These are phyloP conservation scores for Lotmaria passim DNA, from an alignment of 208 protist genomes.

Conservation along the genomic window DNA sequence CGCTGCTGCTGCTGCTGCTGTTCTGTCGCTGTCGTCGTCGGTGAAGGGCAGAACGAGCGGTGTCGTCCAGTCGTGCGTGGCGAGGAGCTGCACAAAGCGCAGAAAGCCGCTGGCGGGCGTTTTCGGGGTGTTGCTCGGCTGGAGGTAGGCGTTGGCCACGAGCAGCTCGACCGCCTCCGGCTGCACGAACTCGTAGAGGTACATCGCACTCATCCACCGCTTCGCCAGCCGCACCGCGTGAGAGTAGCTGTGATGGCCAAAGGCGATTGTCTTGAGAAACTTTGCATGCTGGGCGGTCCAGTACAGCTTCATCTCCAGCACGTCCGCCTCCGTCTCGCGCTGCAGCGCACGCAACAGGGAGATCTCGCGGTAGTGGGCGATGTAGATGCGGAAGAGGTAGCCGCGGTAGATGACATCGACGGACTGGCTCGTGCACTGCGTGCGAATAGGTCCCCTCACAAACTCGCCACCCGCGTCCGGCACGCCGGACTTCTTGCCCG, in stretches of 20 bases:
- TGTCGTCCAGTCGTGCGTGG: slow-evolving; percentile 75
- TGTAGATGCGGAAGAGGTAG: slow-evolving; percentile 87
- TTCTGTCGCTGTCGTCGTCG: slow-evolving; percentile 45
- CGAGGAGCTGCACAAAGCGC: slow-evolving; percentile 79
- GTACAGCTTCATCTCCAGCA: slow-evolving; percentile 86
- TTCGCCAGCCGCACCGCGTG: slow-evolving; percentile 76
- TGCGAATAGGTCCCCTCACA: slow-evolving; percentile 38
- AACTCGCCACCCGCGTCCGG: neutral
- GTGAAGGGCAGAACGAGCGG: slow-evolving; percentile 80
- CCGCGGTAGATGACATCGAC: slow-evolving; percentile 84
- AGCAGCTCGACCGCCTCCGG: slow-evolving; percentile 87
- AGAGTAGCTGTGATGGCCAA: slow-evolving; percentile 78
- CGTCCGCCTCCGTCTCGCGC: slow-evolving; percentile 64
- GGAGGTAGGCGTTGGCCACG: slow-evolving; percentile 80
- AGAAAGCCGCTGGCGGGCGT: slow-evolving; percentile 78
- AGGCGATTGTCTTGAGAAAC: slow-evolving; percentile 75
- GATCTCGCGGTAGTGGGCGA: slow-evolving; percentile 89
- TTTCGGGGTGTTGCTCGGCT: slow-evolving; percentile 44
- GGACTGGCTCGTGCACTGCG: slow-evolving; percentile 68
- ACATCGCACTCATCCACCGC: slow-evolving; percentile 84
- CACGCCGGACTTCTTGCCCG: slow-evolving; percentile 2
- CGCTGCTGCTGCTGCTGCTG: slow-evolving; percentile 44
- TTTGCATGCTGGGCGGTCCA: slow-evolving; percentile 87
- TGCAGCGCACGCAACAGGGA: slow-evolving; percentile 78
- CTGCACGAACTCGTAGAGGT: slow-evolving; percentile 80